A percentile compares a stretch with the other conserved stretches of the same genome.
phyloP scores from a whole-genome alignment of 768 basidiomycete species.

The Russula compacta region DNA sequence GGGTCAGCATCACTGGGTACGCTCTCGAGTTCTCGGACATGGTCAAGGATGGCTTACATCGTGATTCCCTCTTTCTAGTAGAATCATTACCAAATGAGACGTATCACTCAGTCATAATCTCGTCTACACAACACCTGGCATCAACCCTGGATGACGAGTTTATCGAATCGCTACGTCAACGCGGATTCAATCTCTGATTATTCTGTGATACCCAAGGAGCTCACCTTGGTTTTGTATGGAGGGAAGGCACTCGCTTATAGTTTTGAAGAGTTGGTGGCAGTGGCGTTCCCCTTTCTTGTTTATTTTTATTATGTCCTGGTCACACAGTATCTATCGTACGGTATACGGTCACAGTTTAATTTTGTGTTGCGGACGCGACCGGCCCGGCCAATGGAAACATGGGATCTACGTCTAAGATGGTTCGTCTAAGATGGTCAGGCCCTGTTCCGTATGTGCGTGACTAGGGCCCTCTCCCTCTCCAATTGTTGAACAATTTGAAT shows the following conservation, averaged over 20 bases:
- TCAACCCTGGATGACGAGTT: not conserved
- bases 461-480: no score
- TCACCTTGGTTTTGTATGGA: not conserved
- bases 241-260: no score
- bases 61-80: not conserved
- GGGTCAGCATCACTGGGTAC: not conserved
- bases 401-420: no score
- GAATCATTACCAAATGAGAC: not conserved
- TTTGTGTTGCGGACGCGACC: not conserved
- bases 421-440: no score
- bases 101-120: not conserved
- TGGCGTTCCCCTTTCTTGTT: no score
- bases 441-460: no score
- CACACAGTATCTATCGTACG: no score
- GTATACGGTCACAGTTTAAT: not conserved
- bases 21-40: no score
- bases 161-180: not conserved
- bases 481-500: no score
- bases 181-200: not conserved
- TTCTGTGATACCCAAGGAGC: not conserved
- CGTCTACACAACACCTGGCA: not conserved
- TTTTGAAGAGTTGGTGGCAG: no score
- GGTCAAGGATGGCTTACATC: not conserved
- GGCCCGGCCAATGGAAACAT: not conserved
- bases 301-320: no score